Evolutionary conservation across 1,139 yeast species (phyloP), one percentile per base, ranked within the genome.

Genomic region (Geotrichum bryndzae): DNA sequence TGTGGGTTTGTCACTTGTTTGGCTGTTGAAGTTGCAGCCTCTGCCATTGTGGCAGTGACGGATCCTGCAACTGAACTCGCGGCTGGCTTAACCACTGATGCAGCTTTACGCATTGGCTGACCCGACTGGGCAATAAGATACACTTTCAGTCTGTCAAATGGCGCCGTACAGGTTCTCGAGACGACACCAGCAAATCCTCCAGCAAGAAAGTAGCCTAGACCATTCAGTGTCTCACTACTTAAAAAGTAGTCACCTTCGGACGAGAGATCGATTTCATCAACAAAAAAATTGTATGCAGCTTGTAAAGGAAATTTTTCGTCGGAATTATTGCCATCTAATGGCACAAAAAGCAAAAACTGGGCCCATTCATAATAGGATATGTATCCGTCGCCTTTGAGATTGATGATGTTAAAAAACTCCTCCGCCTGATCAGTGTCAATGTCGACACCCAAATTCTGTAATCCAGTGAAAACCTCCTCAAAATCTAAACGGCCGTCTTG

Each of bases 131-230:
- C 98, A 71, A 94, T 94, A 62, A 94, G 78, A 69, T 90, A 94
- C 23, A 94, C 98, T 72, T 94, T 94, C 31, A 94, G 83, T 73
- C 99, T 82, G 74, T 94, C 99, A 69, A 94, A 90, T 13, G 99
- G 99, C 0, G 99, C 99, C 0, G 99, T 94, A 69, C 96, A 88
- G 0, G 98, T 91, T 76, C 99, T 84, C n/a, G 97, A 90, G 3
- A 94, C 88, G 5, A 94, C 99, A 1, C 99, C 99, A 0, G 97
- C 89, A 41, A 92, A 75, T 0, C 99, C 99, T 46, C 99, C 99
- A 0, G 97, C 96, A 46, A 91, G 75, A 70, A 94, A 94, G 72
- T 85, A 94, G 0, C 97, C 97, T 66, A 90, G 81, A 41, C 97
- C 96, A 70, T 87, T 86, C 54, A 90, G 77, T 60, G 89, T 82